phyloP scores from a whole-genome alignment of 495 filamentous ascomycete genomes.

The Hyaloscypha variabilis region DNA sequence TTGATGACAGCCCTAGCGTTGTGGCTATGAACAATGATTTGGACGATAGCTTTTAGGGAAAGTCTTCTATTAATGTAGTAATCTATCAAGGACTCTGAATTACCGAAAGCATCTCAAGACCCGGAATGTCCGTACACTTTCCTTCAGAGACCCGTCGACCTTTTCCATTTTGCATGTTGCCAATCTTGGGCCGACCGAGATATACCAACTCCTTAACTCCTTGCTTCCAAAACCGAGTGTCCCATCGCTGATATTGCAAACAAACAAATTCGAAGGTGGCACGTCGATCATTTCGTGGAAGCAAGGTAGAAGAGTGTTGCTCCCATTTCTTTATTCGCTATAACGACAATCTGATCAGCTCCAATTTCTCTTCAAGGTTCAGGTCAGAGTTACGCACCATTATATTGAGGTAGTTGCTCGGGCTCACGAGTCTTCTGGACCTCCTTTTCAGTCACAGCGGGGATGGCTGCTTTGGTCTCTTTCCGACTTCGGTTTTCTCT shows the following conservation, averaged over 20 bases:
- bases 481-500: slow-evolving; percentile 15
- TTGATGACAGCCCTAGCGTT: slow-evolving; percentile 73
- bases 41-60: slow-evolving; percentile 68
- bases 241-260: slow-evolving; percentile 7
- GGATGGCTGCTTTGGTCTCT: neutral
- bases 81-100: slow-evolving; percentile 1
- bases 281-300: neutral
- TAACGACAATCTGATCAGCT: neutral
- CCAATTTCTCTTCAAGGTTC: neutral
- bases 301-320: neutral
- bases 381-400: neutral
- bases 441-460: slow-evolving; percentile 3
- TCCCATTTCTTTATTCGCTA: slow-evolving; percentile 1
- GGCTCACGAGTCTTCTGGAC: slow-evolving; percentile 17
- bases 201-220: neutral
- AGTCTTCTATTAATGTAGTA: neutral
- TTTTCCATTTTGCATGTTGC: neutral
- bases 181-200: slow-evolving; percentile 6
- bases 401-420: slow-evolving; percentile 18
- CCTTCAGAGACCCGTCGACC: neutral
- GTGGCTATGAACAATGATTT: slow-evolving; percentile 67
- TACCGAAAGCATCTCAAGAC: neutral
- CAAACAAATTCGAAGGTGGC: slow-evolving; percentile 2
- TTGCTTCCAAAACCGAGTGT: slow-evolving; percentile 3
- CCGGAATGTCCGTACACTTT: neutral